Conservation (phyloP, 2,329 filamentous ascomycete genomes). For the Ascochyta clinopodiicola region DNA sequence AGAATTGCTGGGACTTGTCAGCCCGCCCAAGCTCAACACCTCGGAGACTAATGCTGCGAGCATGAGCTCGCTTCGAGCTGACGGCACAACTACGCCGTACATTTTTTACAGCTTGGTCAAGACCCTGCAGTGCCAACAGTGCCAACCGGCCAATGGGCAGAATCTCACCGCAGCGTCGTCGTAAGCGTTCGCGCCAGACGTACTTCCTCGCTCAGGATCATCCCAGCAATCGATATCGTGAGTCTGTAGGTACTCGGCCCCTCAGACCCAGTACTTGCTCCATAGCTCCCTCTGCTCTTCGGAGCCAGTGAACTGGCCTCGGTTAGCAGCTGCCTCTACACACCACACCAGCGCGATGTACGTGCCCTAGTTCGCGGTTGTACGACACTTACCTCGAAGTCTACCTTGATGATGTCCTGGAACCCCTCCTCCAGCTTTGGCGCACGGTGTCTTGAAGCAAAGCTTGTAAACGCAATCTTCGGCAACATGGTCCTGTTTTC, state of each 20-base stretch:
- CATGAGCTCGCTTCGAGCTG: slow-evolving; percentile 23
- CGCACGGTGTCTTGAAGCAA: slow-evolving; percentile 73
- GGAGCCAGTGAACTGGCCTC: slow-evolving; percentile 67
- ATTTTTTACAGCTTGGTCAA: background rate
- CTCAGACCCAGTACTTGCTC: slow-evolving; percentile 76
- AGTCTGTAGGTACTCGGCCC: slow-evolving; percentile 17
- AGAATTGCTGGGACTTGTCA: slow-evolving; percentile 9
- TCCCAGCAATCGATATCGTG: slow-evolving; percentile 4
- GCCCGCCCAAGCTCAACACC: background rate
- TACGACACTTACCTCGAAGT: slow-evolving; percentile 67
- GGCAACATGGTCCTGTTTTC: slow-evolving; percentile 78
- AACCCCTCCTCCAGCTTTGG: slow-evolving; percentile 82
- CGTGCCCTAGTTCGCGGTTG: slow-evolving; percentile 1
- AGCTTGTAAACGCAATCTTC: slow-evolving; percentile 79
- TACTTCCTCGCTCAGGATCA: slow-evolving; percentile 16
- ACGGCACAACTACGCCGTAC: background rate
- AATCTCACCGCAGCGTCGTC: slow-evolving; percentile 16
- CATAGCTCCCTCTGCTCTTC: slow-evolving; percentile 74
- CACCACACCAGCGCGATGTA: background rate
- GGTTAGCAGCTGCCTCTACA: slow-evolving; percentile 28
- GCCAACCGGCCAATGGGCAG: slow-evolving; percentile 12
- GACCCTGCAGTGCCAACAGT: slow-evolving; percentile 2
- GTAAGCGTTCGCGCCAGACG: slow-evolving; percentile 16
- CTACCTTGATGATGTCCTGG: slow-evolving; percentile 74
- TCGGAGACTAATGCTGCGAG: slow-evolving; percentile 27